Conservation (phyloP, 768 basidiomycete species). For the Amanita inopinata region DNA sequence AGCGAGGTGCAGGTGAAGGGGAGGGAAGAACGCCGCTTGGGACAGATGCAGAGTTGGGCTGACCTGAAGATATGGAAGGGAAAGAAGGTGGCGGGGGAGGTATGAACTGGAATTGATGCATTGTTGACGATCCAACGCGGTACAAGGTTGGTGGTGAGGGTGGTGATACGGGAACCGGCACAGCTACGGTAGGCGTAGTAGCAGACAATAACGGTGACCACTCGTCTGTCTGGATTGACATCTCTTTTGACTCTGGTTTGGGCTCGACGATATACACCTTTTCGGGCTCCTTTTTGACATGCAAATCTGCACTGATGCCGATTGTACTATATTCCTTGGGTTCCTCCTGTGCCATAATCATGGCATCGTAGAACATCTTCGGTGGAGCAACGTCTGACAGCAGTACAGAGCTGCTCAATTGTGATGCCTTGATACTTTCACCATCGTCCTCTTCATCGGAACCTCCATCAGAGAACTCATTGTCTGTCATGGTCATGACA, state of each 20-base stretch:
- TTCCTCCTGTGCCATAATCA: slow-evolving; percentile 18
- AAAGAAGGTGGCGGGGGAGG: slow-evolving; percentile 32
- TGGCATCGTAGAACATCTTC: slow-evolving; percentile 17
- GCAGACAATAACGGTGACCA: slow-evolving; percentile 50
- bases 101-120: slow-evolving; percentile 59
- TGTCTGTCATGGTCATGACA: slow-evolving; percentile 60
- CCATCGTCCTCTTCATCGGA: slow-evolving; percentile 35
- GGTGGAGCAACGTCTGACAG: slow-evolving; percentile 13
- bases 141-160: slow-evolving; percentile 34
- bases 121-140: slow-evolving; percentile 40
- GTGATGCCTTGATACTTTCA: slow-evolving; percentile 58
- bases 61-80: slow-evolving; percentile 15
- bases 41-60: slow-evolving; percentile 21
- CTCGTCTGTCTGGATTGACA: slow-evolving; percentile 72
- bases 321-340: slow-evolving; percentile 44
- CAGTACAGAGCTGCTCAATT: slow-evolving; percentile 24
- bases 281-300: slow-evolving; percentile 23
- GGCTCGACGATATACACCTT: slow-evolving; percentile 26
- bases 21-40: slow-evolving; percentile 26
- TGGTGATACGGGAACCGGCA: slow-evolving; percentile 19
- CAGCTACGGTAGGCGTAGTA: slow-evolving; percentile 20
- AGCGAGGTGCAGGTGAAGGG: slow-evolving; percentile 27
- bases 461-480: slow-evolving; percentile 48
- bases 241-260: slow-evolving; percentile 63
- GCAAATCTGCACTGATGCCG: slow-evolving; percentile 29